phyloP scores from a whole-genome alignment of 75 land plant genomes.

The Ceratopteris richardii region DNA sequence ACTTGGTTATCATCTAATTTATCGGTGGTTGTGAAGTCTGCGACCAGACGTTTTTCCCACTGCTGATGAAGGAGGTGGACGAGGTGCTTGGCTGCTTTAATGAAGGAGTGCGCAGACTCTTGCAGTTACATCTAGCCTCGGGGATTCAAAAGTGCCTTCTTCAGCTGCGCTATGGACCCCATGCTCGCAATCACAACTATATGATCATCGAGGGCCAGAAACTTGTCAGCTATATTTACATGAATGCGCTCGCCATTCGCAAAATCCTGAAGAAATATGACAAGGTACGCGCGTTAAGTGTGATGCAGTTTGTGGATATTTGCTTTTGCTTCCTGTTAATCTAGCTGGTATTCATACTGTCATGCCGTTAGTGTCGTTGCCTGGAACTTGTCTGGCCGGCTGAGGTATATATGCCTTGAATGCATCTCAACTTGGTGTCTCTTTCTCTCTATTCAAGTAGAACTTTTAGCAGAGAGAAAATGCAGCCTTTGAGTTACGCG shows the following conservation, averaged over 20 bases:
- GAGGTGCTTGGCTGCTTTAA: constrained; percentile 68
- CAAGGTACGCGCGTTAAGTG: constrained; percentile 38
- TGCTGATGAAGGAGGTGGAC: constrained; percentile 56
- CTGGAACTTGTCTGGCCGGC: not conserved
- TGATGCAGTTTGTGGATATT: no score
- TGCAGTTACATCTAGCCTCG: constrained; percentile 42
- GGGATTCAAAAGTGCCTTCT: constrained; percentile 44
- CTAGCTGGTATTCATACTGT: no score
- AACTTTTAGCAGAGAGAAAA: no score
- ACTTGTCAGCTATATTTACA: constrained; percentile 55
- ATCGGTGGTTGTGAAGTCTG: constrained; percentile 42
- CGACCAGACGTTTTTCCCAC: constrained; percentile 60
- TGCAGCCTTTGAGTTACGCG: no score
- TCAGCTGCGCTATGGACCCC: constrained; percentile 30
- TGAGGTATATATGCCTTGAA: no score
- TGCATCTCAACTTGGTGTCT: no score
- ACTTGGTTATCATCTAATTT: no score
- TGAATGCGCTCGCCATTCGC: constrained; percentile 76
- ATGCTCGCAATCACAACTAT: constrained; percentile 30
- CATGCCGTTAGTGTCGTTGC: not conserved
- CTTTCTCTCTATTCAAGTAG: no score
- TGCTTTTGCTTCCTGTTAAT: no score
- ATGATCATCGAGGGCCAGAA: constrained; percentile 51
- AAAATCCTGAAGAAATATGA: constrained; percentile 90
- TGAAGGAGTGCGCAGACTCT: constrained; percentile 45